Base-by-base conservation (phyloP, 2,329 filamentous ascomycete genomes). In the Cordyceps militaris region DNA sequence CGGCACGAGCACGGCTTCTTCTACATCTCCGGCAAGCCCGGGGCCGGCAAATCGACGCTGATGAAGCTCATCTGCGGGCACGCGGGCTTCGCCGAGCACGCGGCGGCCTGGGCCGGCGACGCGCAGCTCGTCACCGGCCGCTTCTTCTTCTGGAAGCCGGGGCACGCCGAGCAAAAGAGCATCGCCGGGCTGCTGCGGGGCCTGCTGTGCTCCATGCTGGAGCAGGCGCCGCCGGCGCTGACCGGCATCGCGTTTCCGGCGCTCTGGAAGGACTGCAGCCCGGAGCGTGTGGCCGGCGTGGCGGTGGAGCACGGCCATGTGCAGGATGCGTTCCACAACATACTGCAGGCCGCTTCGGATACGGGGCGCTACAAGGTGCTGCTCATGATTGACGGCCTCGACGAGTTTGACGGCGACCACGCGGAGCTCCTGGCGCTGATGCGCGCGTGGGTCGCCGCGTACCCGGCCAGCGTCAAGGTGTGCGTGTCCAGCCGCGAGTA, bases 401-500 rank as follows among this genome's bases (percentile, higher is more conserved):
- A 65, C 30, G 62, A 59, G 56, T 68, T 65, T 44, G 62, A 63
- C 24, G 62, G 63, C 56, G 60, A 67, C 21, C 53, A 56, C 16
- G 44, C 30, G 8, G 53, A 48, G 2, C 16, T 56, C 10, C 43
- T 56, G 19, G n/a, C 30, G 6, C 53, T 56, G 14, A 56, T 56
- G 53, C 43, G 49, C 16, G 48, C 53, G 3, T 56, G 53, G 53
- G 53, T 56, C 14, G 14, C 44, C 21, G 19, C 23, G 14, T 42
- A 56, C 23, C 53, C 42, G 8, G 30, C 53, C 30, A 56, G 30
- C 30, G 36, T 56, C 16, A 56, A 56, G 32, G 49, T 56, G 3
- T 56, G 53, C 34, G 53, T 56, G 2, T 56, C 53, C 6, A 56
- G 57, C 34, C 47, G 57, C 26, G 49, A 54, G 24, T 44, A 53